These are phyloP conservation scores for Kingdonia uniflora DNA, from an alignment of 164 flowering plant species.

Conservation along the genomic window DNA sequence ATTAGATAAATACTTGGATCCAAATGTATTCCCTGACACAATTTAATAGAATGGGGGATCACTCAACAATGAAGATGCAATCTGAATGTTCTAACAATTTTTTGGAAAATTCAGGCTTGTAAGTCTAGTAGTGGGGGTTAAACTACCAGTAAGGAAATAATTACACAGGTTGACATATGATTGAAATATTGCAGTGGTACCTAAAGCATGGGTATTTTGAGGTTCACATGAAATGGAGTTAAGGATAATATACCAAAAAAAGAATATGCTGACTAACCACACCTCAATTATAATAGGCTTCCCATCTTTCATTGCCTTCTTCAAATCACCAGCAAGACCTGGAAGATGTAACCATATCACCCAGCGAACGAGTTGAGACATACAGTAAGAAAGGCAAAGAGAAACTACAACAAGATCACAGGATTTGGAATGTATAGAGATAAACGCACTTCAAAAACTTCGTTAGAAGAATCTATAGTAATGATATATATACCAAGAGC, in stretches of 20 bases:
- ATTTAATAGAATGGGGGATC: slow-evolving; percentile 1
- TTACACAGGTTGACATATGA: too few relatives aligned
- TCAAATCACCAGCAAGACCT: slow-evolving; percentile 98
- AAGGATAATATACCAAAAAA: not conserved
- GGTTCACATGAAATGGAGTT: too few relatives aligned
- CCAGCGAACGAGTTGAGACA: not conserved
- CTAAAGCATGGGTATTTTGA: too few relatives aligned
- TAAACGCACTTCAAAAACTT: too few relatives aligned
- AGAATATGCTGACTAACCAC: slow-evolving; percentile 4
- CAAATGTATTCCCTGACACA: slow-evolving; percentile 82
- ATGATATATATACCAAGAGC: too few relatives aligned
- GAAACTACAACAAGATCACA: not conserved
- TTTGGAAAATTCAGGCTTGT: too few relatives aligned
- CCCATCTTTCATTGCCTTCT: slow-evolving; percentile 99
- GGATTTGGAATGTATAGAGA: too few relatives aligned
- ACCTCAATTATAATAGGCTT: slow-evolving; percentile 99
- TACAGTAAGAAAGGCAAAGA: not conserved
- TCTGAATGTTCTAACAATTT: too few relatives aligned
- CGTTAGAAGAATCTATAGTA: too few relatives aligned
- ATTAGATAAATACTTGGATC: slow-evolving; percentile 95
- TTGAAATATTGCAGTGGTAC: too few relatives aligned
- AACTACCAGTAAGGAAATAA: too few relatives aligned
- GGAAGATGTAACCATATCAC: slow-evolving; percentile 11
- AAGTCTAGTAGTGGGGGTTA: too few relatives aligned
- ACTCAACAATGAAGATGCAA: not conserved